These are phyloP conservation scores for Tylopilus subfusipes DNA, from an alignment of 768 basidiomycete species.

Conservation along the genomic window DNA sequence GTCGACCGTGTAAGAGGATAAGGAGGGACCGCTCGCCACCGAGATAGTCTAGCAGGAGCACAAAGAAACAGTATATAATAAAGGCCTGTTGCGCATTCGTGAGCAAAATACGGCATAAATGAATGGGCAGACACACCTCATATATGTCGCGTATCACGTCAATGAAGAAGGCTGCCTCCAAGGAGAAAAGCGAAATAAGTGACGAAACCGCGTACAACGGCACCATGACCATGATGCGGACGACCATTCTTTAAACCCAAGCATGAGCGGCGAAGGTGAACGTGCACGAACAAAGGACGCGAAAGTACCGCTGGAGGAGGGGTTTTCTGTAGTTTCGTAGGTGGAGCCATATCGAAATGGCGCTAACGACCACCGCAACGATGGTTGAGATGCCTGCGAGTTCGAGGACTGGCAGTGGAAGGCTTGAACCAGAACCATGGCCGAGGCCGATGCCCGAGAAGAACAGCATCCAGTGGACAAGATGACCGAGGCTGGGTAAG, in stretches of 20 bases:
- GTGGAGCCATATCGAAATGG: conserved; percentile 74
- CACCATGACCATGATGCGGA: conserved; percentile 96
- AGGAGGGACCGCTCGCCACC: conserved; percentile 94
- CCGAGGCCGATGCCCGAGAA: conserved; percentile 23
- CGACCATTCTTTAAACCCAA: conserved; percentile 61
- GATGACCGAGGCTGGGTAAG: not conserved
- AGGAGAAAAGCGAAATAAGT: conserved; percentile 87
- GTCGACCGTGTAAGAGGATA: conserved; percentile 87
- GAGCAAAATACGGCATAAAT: not conserved
- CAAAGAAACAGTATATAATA: conserved; percentile 92
- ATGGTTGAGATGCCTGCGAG: conserved; percentile 61
- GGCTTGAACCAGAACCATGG: conserved; percentile 57
- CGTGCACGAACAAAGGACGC: not conserved
- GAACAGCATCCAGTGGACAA: conserved; percentile 2
- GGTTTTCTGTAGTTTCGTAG: conserved; percentile 87
- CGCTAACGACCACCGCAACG: conserved; percentile 69
- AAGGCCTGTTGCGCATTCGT: conserved; percentile 56
- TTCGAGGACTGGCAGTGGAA: conserved; percentile 54
- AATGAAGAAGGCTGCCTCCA: conserved; percentile 94
- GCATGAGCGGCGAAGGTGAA: conserved; percentile 4
- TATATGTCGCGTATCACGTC: conserved; percentile 94
- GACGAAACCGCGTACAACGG: conserved; percentile 91
- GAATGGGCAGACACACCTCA: conserved; percentile 55
- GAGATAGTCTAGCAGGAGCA: conserved; percentile 74
- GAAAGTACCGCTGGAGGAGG: conserved; percentile 62